Percentiles rank a stretch among this genome's conserved stretches.
Evolutionary conservation across 768 basidiomycete species (phyloP).

Genomic region (Russula sp.): DNA sequence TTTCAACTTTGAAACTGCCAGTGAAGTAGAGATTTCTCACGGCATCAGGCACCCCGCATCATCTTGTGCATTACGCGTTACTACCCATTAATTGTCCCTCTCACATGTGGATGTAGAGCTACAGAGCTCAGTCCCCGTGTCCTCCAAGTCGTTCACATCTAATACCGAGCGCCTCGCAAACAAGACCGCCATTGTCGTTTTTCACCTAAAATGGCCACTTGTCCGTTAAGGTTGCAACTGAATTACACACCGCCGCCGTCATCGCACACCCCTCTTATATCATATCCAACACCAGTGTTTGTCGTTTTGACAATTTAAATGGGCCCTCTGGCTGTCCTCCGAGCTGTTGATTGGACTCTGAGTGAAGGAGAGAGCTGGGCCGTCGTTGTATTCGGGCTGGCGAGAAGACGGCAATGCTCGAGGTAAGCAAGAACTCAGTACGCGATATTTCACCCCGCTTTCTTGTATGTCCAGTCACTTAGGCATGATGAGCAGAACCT

Average conservation of each 20-base stretch:
- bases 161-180: too few relatives aligned
- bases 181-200: too few relatives aligned
- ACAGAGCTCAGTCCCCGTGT: too few relatives aligned
- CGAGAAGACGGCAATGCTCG: slow-evolving; percentile 61
- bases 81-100: too few relatives aligned
- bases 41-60: too few relatives aligned
- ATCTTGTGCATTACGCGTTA: too few relatives aligned
- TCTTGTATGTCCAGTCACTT: not conserved
- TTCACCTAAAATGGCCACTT: too few relatives aligned
- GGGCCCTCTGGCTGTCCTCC: slow-evolving; percentile 47
- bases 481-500: slow-evolving; percentile 47
- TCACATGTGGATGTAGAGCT: too few relatives aligned
- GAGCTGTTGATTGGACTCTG: slow-evolving; percentile 56
- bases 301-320: slow-evolving; percentile 57
- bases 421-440: slow-evolving; percentile 45
- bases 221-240: too few relatives aligned
- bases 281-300: slow-evolving; percentile 46
- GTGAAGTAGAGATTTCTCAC: too few relatives aligned
- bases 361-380: slow-evolving; percentile 70
- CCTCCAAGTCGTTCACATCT: too few relatives aligned
- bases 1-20: too few relatives aligned
- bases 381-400: slow-evolving; percentile 64
- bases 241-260: not conserved
- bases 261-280: not conserved
- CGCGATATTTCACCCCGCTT: not conserved